phyloP scores from a whole-genome alignment of 2,329 filamentous ascomycete genomes.

The Cladosporium oxysporum region DNA sequence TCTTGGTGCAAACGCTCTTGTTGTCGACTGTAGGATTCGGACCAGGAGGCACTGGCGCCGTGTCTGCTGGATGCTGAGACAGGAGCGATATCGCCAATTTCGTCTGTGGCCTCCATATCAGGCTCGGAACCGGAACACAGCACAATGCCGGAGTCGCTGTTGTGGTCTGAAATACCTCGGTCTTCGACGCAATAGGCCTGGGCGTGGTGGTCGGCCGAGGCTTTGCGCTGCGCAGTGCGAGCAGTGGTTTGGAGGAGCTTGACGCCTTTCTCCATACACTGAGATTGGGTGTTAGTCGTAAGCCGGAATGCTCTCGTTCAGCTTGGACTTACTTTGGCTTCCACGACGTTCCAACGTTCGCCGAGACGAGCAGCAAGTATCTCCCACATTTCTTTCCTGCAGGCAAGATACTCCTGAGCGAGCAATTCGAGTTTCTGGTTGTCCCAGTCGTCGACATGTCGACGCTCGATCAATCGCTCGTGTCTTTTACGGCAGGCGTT shows the following conservation, averaged over 20 bases:
- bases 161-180: slow-evolving; percentile 45
- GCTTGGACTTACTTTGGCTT: slow-evolving; percentile 68
- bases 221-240: slow-evolving; percentile 66
- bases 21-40: slow-evolving; percentile 25
- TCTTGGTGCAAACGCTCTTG: slow-evolving; percentile 26
- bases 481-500: slow-evolving; percentile 90
- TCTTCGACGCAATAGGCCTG: slow-evolving; percentile 27
- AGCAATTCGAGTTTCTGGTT: slow-evolving; percentile 71
- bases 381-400: slow-evolving; percentile 80
- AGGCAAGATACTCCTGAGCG: slow-evolving; percentile 75
- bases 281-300: slow-evolving; percentile 21
- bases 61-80: slow-evolving; percentile 16
- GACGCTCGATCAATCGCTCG: slow-evolving; percentile 76
- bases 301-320: neutral
- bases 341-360: slow-evolving; percentile 66
- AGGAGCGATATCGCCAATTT: slow-evolving; percentile 24
- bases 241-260: slow-evolving; percentile 75
- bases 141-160: slow-evolving; percentile 71
- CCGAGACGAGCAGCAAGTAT: slow-evolving; percentile 64
- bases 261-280: slow-evolving; percentile 83
- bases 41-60: slow-evolving; percentile 27
- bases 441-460: slow-evolving; percentile 76
- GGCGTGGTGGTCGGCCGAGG: slow-evolving; percentile 46
- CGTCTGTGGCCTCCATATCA: slow-evolving; percentile 41
- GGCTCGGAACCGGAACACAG: slow-evolving; percentile 38